Evolutionary conservation across 305 asterid species (phyloP).

Genomic region (Fraxinus nigra): DNA sequence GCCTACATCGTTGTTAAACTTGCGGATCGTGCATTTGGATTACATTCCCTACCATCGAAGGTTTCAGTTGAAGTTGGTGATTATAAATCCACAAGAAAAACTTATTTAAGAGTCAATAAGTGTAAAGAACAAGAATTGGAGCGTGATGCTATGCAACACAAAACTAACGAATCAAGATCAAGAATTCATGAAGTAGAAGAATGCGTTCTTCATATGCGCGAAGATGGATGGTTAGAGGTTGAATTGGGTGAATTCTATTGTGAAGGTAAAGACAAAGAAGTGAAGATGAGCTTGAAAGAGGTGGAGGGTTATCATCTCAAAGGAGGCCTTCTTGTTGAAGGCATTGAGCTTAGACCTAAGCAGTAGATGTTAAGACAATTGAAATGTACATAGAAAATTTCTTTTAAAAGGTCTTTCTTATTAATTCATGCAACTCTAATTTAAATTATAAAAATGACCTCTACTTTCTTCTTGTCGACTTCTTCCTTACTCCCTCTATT

Average conservation of each 20-base stretch:
- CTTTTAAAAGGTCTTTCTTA: neutral
- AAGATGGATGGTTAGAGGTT: slow-evolving; percentile 67
- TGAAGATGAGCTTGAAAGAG: slow-evolving; percentile 56
- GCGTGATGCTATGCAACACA: neutral
- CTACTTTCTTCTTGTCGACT: neutral
- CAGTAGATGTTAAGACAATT: neutral
- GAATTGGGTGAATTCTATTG: slow-evolving; percentile 63
- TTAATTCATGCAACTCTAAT: neutral
- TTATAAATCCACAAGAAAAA: slow-evolving; percentile 21
- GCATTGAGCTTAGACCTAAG: slow-evolving; percentile 70
- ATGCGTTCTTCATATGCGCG: slow-evolving; percentile 31
- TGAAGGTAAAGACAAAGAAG: slow-evolving; percentile 36
- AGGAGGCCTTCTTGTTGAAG: slow-evolving; percentile 67
- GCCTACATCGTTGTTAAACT: slow-evolving; percentile 54
- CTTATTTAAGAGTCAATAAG: slow-evolving; percentile 20
- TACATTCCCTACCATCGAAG: slow-evolving; percentile 43
- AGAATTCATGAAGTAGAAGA: slow-evolving; percentile 17
- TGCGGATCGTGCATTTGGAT: slow-evolving; percentile 54
- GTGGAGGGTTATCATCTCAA: slow-evolving; percentile 58
- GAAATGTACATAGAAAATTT: neutral
- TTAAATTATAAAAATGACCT: too few relatives aligned
- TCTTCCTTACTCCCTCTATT: neutral
- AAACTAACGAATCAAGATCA: neutral
- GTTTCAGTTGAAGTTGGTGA: slow-evolving; percentile 40
- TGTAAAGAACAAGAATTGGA: slow-evolving; percentile 3